Evolutionary conservation across 73 alveolate species (phyloP), one percentile per base, ranked within the genome.

Genomic region (Paramecium bursaria): DNA sequence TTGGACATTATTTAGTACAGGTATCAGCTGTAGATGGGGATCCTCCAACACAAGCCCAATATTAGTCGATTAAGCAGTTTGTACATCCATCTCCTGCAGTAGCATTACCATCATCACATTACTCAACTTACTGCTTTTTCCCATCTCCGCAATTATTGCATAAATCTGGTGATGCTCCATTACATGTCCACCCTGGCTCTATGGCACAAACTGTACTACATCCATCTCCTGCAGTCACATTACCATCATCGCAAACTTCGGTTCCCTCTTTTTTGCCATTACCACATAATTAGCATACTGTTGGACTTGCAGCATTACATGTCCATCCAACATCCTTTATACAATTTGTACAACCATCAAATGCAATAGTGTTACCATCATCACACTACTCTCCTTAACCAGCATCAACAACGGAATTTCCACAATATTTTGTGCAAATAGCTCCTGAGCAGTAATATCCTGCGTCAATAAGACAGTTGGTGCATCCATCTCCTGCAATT

Each of bases 211-310:
- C 49, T 9, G 74, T 27, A 27, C 55, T 39, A 54, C 94, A 88
- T 27, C 94, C 94, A 67, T 88, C 94, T 23, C 87, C 85, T 46
- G 75, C 30, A 25, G 11, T 50, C 6, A 61, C 67, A 47, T 88
- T 88, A 6, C 90, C 92, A 53, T 90, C 95, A 74, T 90, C 95
- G 46, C 95, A 90, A 19, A 73, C 60, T 50, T 76, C 88, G 33
- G 25, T 14, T 10, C 46, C 46, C n/a, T 33, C 86, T 46, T 14
- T 48, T n/a, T 29, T 61, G 4, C 90, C 82, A 39, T 87, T 87
- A 44, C 93, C 93, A 47, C 90, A 79, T 22, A 51, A 10, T 22
- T 86, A 55, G 76, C 86, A 23, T 15, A n/a, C 11, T 14, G 76
- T 21, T 21, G 92, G 75, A 31, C 33, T 44, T 15, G 49, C 15